Conservation (phyloP, 176 grass and related monocot species). For the Cenchrus purpureus region DNA sequence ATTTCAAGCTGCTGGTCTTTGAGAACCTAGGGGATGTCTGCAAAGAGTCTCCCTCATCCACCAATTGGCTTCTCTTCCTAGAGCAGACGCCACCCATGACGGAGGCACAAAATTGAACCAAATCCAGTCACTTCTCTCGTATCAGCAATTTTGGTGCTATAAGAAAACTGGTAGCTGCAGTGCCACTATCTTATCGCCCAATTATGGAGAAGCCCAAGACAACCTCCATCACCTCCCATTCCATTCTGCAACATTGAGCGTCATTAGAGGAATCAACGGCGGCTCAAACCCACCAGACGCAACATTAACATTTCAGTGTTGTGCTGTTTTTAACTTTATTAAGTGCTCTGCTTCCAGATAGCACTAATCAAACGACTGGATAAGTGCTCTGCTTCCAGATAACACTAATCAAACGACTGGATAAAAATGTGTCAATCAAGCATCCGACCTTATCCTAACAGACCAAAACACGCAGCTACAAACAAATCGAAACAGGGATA, state of each 20-base stretch:
- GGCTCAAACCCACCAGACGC: background rate
- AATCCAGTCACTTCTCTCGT: slow-evolving; percentile 9
- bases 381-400: too few relatives aligned
- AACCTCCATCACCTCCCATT: slow-evolving; percentile 16
- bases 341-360: too few relatives aligned
- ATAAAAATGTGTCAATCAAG: background rate
- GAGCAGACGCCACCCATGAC: slow-evolving; percentile 93
- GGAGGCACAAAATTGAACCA: background rate
- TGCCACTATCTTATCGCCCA: background rate
- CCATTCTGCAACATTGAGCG: slow-evolving; percentile 42
- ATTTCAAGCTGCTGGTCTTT: slow-evolving; percentile 87
- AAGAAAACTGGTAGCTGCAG: slow-evolving; percentile 5
- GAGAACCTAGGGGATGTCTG: slow-evolving; percentile 64
- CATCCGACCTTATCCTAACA: background rate
- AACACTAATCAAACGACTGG: background rate
- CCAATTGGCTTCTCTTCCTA: slow-evolving; percentile 78
- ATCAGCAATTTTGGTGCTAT: slow-evolving; percentile 7
- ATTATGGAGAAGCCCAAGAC: background rate
- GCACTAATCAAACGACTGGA: background rate
- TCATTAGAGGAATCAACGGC: background rate
- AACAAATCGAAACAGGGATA: background rate
- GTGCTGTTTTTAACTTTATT: background rate
- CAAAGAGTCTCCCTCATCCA: slow-evolving; percentile 54
- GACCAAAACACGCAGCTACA: background rate
- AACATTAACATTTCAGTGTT: slow-evolving; percentile 16